Percentiles rank a stretch among this genome's conserved stretches.
Evolutionary conservation across 2,329 filamentous ascomycete species (phyloP).

Genomic region (Stylonectria norvegica): DNA sequence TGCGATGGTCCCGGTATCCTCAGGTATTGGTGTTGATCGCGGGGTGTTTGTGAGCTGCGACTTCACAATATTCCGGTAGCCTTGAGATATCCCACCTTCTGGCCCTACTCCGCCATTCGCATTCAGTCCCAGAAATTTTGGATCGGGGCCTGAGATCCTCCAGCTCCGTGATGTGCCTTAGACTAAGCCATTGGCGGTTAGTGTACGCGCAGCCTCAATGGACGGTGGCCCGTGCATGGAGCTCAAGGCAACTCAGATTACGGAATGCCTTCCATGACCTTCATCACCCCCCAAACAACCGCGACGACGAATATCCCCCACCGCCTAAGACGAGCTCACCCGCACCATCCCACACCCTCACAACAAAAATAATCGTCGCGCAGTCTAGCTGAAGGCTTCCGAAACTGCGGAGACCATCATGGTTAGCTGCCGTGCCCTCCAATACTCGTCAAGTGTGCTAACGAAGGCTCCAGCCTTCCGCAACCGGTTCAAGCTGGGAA

Average conservation of each 20-base stretch:
- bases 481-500: conserved; percentile 93
- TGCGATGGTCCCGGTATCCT: conserved; percentile 23
- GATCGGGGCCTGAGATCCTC: conserved; percentile 39
- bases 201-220: conserved; percentile 19
- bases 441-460: conserved; percentile 18
- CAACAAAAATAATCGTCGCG: not conserved
- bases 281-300: conserved; percentile 29
- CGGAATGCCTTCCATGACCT: conserved; percentile 37
- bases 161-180: conserved; percentile 32
- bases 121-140: conserved; percentile 39
- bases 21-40: conserved; percentile 28
- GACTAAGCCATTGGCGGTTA: conserved; percentile 25
- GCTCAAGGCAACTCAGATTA: conserved; percentile 43
- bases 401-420: conserved; percentile 37
- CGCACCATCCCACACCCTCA: not conserved
- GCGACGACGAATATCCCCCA: conserved; percentile 13
- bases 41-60: conserved; percentile 30
- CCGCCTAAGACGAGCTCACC: conserved; percentile 6
- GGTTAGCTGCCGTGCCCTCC: conserved; percentile 32
- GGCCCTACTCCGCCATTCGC: conserved; percentile 36
- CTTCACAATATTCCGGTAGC: conserved; percentile 30
- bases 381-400: conserved; percentile 2
- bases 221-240: conserved; percentile 31
- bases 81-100: conserved; percentile 39
- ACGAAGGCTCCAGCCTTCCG: conserved; percentile 74